These are phyloP conservation scores for Hypoxylon sp. DNA, from an alignment of 2,329 filamentous ascomycete genomes.

Conservation along the genomic window DNA sequence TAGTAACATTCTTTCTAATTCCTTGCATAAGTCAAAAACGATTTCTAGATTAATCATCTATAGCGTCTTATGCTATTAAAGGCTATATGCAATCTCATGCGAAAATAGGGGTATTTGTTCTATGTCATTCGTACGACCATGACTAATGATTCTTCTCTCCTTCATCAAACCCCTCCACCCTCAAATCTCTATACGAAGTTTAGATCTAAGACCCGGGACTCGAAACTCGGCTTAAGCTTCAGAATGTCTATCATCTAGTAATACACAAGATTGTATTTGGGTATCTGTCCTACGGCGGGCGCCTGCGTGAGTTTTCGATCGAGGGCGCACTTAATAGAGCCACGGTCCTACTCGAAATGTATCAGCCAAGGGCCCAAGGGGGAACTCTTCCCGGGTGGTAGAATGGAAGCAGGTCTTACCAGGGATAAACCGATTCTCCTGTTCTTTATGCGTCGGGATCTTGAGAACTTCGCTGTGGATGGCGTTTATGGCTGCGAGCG, in stretches of 20 bases:
- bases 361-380: constrained; percentile 4
- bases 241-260: constrained; percentile 27
- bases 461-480: constrained; percentile 46
- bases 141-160: constrained; percentile 1
- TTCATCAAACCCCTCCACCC: constrained; percentile 2
- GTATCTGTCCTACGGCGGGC: constrained; percentile 11
- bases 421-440: constrained; percentile 41
- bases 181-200: background rate
- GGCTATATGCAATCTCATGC: constrained; percentile 17
- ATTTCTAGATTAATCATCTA: no score
- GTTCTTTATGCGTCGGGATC: constrained; percentile 42
- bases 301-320: constrained; percentile 7
- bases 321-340: constrained; percentile 39
- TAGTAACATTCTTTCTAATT: no score
- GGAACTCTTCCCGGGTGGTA: constrained; percentile 6
- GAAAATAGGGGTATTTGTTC: constrained; percentile 22
- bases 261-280: background rate
- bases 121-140: constrained; percentile 13
- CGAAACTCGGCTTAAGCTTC: background rate
- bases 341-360: constrained; percentile 39
- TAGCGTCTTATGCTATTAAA: constrained; percentile 17
- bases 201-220: constrained; percentile 3
- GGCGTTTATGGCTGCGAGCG: constrained; percentile 42
- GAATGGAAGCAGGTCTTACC: constrained; percentile 32
- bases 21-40: no score